Conservation (phyloP, 257 asterid species). For the Haberlea rhodopensis region DNA sequence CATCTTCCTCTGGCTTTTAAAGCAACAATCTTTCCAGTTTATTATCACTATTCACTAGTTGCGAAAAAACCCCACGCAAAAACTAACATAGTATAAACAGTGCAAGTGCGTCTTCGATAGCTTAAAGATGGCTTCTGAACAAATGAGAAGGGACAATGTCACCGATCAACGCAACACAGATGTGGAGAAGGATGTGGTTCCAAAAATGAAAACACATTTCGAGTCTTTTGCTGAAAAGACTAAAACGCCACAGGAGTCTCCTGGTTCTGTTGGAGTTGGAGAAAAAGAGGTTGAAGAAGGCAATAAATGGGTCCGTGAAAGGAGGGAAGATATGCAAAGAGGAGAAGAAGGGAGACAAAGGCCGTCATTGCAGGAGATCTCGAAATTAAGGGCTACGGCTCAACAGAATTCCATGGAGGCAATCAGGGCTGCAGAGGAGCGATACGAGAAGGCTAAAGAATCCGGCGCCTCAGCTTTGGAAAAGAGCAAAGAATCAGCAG, state of each 20-base stretch:
- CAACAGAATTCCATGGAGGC: constrained; percentile 63
- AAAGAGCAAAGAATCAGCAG: constrained; percentile 24
- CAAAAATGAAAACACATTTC: constrained; percentile 48
- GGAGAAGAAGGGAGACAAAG: constrained; percentile 13
- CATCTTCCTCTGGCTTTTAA: not conserved
- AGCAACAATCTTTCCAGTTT: not conserved
- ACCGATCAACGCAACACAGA: constrained; percentile 26
- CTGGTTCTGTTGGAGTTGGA: not conserved
- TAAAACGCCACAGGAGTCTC: not conserved
- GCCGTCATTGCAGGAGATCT: constrained; percentile 53
- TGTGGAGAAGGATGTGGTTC: constrained; percentile 51
- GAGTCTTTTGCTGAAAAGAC: constrained; percentile 38
- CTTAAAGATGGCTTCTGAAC: constrained; percentile 40
- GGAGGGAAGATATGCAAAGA: not conserved
- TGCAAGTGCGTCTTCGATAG: not conserved
- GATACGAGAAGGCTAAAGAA: constrained; percentile 34
- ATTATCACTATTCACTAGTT: not conserved
- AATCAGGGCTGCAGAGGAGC: constrained; percentile 46
- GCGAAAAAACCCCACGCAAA: too few relatives aligned
- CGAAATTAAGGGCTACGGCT: constrained; percentile 45
- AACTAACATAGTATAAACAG: not conserved
- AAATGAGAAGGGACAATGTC: constrained; percentile 40
- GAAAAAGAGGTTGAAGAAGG: not conserved
- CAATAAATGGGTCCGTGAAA: not conserved
- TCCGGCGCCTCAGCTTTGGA: constrained; percentile 16